Percentiles rank a stretch among this genome's conserved stretches.
Conservation (phyloP, 73 alveolate genomes). For the Paramecium sexaurelia region DNA sequence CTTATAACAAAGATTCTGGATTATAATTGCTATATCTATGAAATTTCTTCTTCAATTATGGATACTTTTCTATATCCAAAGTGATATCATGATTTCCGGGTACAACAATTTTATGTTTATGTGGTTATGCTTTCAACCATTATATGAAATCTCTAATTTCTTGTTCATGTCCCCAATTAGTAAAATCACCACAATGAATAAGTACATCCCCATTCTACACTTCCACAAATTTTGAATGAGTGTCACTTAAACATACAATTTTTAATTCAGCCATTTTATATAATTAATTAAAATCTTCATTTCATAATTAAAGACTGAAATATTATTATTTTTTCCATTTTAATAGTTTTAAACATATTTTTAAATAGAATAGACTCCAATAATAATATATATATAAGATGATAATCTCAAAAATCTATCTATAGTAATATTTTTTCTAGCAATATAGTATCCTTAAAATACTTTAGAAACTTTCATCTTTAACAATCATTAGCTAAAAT, state of each 20-base stretch:
- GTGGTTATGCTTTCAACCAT: constrained; percentile 62
- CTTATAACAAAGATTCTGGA: neutral
- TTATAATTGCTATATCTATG: constrained; percentile 11
- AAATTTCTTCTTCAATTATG: neutral
- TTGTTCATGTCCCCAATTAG: constrained; percentile 65
- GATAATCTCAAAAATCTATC: too few relatives aligned
- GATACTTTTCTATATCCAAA: constrained; percentile 24
- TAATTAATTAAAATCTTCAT: neutral
- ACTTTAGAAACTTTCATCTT: neutral
- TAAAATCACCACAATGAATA: constrained; percentile 63
- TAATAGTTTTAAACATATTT: neutral
- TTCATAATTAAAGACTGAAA: too few relatives aligned
- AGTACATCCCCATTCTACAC: constrained; percentile 59
- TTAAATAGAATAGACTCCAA: neutral
- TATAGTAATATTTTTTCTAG: neutral
- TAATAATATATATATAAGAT: too few relatives aligned
- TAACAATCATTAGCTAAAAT: neutral
- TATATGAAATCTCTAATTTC: constrained; percentile 44
- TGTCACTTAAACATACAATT: constrained; percentile 62
- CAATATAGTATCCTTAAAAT: neutral
- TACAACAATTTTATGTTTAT: constrained; percentile 62
- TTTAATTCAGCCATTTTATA: neutral
- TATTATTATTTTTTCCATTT: neutral
- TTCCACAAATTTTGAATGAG: constrained; percentile 25
- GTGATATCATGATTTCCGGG: constrained; percentile 72